Base-by-base conservation (phyloP, 1,139 yeast species). In the Fermentozyma sake region DNA sequence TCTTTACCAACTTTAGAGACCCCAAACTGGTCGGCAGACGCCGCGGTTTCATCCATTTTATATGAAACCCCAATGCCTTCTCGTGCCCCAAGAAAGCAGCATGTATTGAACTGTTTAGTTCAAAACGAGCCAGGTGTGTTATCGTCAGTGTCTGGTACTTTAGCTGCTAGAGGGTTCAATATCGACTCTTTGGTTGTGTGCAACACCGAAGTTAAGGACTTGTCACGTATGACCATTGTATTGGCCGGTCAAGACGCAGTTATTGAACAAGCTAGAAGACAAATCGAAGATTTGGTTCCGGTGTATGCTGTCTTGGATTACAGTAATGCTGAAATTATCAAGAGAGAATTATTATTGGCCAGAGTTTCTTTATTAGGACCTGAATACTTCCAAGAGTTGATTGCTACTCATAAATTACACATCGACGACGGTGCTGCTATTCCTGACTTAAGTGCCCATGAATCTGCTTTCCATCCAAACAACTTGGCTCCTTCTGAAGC, bases 61-160 rank as follows among this genome's bases (percentile, higher is more conserved):
- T 91, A 89, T 59, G 97, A 91, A 58, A 86, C 96, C 5, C 98
- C 98, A 33, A 62, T 77, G 14, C 81, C 84, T 12, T 71, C 83
- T 5, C 70, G 59, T 31, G 73, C 76, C 4, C 85, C 87, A 21
- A 68, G 72, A 43, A 79, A 79, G 39, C 86, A 84, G 50, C 97
- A 91, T 49, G 94, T 91, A 24, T 70, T 91, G 55, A 93, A 91
- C 71, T 91, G 98, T 64, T 72, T 91, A 55, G 98, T 91, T 19
- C 98, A 91, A 61, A 89, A 91, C 60, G 98, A 91, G 62, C 98
- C 98, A 4, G 98, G 98, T 68, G 98, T 91, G 28, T 69, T 91
- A 49, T 81, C 95, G 25, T 75, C 93, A 32, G 86, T 91, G 26
- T 83, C 97, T 4, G 96, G 97, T 32, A 89, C 96, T 28, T 70